Conservation (phyloP, 2,329 filamentous ascomycete genomes). For the Drechslerella stenobrocha region DNA sequence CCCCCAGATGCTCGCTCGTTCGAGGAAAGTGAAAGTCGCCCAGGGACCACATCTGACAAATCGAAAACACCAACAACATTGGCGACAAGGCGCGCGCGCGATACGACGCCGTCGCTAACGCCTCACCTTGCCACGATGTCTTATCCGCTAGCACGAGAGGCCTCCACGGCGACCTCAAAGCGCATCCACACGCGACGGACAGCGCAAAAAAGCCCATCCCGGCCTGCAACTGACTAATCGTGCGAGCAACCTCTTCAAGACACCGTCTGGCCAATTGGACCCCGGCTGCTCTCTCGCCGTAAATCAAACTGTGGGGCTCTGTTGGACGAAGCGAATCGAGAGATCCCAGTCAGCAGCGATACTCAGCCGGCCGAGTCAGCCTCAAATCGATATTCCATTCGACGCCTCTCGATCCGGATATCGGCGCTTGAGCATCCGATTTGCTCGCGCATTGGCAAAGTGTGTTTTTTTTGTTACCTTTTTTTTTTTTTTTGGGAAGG, state of each 20-base stretch:
- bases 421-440: background rate
- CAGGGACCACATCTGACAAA: no score
- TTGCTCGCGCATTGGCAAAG: background rate
- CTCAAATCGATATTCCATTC: background rate
- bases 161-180: no score
- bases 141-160: no score
- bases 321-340: conserved; percentile 23
- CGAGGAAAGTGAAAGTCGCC: no score
- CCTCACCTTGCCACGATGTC: background rate
- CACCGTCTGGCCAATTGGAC: conserved; percentile 25
- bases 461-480: background rate
- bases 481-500: background rate
- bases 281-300: conserved; percentile 16
- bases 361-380: background rate
- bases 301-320: conserved; percentile 20
- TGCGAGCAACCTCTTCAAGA: conserved; percentile 17
- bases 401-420: background rate
- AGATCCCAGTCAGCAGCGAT: conserved; percentile 15
- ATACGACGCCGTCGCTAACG: no score
- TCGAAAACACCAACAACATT: no score
- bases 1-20: no score
- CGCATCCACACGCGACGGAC: no score
- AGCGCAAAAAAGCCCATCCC: background rate
- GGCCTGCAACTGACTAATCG: background rate
- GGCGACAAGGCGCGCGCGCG: no score